A percentile compares a stretch with the other conserved stretches of the same genome.
Conservation (phyloP, 1,284 basidiomycete genomes). For the Abortiporus biennis region DNA sequence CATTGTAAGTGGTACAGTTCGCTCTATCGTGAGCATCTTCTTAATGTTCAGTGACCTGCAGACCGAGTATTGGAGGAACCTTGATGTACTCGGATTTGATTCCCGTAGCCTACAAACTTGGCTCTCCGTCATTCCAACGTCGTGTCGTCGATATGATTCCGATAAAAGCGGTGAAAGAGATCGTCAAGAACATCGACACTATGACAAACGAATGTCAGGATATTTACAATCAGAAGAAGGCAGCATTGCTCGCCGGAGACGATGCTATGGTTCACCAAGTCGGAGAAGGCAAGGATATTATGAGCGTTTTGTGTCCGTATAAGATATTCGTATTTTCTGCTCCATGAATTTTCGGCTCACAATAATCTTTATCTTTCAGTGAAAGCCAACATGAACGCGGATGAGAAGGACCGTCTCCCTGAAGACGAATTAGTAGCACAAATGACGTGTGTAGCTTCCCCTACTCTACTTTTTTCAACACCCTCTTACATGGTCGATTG, state of each 20-base stretch:
- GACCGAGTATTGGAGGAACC: not conserved
- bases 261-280: slow-evolving; percentile 18
- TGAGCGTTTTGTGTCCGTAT: slow-evolving; percentile 24
- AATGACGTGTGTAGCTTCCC: too few species aligned
- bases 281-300: slow-evolving; percentile 23
- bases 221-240: slow-evolving; percentile 18
- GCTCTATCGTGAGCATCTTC: not conserved
- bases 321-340: not conserved
- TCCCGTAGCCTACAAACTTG: not conserved
- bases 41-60: not conserved
- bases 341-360: not conserved
- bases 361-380: slow-evolving; percentile 11
- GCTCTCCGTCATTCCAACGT: not conserved
- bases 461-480: too few species aligned
- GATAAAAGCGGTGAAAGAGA: not conserved
- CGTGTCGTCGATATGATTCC: not conserved
- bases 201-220: slow-evolving; percentile 11
- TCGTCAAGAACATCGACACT: slow-evolving; percentile 10
- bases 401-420: slow-evolving; percentile 17
- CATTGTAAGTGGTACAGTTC: slow-evolving; percentile 17
- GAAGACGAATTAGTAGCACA: slow-evolving; percentile 22
- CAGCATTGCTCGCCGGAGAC: slow-evolving; percentile 18
- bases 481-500: too few species aligned
- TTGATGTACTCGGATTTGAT: not conserved
- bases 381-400: slow-evolving; percentile 17